Percentiles rank a stretch among this genome's conserved stretches.
Conservation (phyloP, 495 filamentous ascomycete species). For the Oidiodendron maius region DNA sequence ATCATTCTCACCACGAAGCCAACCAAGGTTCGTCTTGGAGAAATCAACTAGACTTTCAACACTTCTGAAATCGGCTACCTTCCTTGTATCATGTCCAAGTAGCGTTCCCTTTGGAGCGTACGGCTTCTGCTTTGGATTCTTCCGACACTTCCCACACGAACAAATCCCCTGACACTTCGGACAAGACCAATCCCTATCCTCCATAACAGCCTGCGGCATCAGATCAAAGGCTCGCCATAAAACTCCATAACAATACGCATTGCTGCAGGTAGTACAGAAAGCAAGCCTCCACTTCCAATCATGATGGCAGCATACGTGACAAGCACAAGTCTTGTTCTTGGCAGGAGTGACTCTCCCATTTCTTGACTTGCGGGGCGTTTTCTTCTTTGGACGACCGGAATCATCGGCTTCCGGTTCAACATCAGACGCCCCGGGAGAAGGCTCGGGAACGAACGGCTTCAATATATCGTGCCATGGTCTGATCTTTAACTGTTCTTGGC, state of each 20-base stretch:
- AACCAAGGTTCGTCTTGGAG: slow-evolving; percentile 70
- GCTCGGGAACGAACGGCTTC: slow-evolving; percentile 23
- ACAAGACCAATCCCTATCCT: slow-evolving; percentile 75
- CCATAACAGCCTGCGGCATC: slow-evolving; percentile 72
- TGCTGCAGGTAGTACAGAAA: slow-evolving; percentile 65
- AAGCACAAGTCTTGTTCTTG: slow-evolving; percentile 33
- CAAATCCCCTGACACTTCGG: slow-evolving; percentile 80
- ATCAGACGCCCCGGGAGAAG: slow-evolving; percentile 22
- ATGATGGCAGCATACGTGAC: slow-evolving; percentile 74
- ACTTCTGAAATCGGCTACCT: slow-evolving; percentile 82
- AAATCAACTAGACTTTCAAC: slow-evolving; percentile 85
- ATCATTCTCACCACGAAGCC: slow-evolving; percentile 55
- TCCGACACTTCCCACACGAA: slow-evolving; percentile 74
- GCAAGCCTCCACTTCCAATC: slow-evolving; percentile 78
- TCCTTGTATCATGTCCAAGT: slow-evolving; percentile 82
- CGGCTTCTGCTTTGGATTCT: slow-evolving; percentile 38
- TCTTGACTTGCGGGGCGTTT: slow-evolving; percentile 17
- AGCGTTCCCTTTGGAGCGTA: slow-evolving; percentile 79
- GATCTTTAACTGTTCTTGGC: slow-evolving; percentile 73
- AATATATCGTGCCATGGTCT: slow-evolving; percentile 52
- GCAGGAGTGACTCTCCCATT: slow-evolving; percentile 3
- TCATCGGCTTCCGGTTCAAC: slow-evolving; percentile 43
- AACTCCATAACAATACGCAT: slow-evolving; percentile 80
- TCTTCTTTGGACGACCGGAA: slow-evolving; percentile 40
- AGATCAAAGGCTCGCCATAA: slow-evolving; percentile 86